phyloP scores from a whole-genome alignment of 2,329 filamentous ascomycete genomes.

The Alternaria sp. region DNA sequence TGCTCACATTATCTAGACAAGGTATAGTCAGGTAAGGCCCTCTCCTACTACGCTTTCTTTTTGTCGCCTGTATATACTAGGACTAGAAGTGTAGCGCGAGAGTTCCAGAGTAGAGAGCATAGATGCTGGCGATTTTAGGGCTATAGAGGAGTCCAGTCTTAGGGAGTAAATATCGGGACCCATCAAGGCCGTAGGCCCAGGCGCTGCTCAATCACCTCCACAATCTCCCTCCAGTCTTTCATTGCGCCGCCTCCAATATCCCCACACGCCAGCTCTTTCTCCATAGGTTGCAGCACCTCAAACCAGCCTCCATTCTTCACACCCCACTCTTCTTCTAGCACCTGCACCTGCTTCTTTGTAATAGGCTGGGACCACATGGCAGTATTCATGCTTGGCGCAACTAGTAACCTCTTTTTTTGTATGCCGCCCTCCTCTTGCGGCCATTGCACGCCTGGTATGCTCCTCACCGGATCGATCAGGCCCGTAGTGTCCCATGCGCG shows the following conservation, averaged over 20 bases:
- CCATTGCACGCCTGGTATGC: constrained; percentile 37
- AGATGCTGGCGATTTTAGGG: not conserved
- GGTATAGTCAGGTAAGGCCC: not conserved
- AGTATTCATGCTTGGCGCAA: constrained; percentile 86
- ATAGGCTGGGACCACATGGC: constrained; percentile 90
- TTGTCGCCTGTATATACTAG: not conserved
- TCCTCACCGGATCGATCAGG: constrained; percentile 42
- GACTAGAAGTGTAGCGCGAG: not conserved
- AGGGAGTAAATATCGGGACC: not conserved
- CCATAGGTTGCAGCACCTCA: constrained; percentile 74
- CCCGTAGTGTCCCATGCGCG: constrained; percentile 82
- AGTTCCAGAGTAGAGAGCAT: not conserved
- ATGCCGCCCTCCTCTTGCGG: constrained; percentile 30
- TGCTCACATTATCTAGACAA: not conserved
- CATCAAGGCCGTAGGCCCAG: constrained; percentile 30
- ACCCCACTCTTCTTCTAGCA: constrained; percentile 80
- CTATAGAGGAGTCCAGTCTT: not conserved
- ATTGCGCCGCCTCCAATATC: constrained; percentile 85
- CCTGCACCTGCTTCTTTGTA: constrained; percentile 73
- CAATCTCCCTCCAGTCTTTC: constrained; percentile 81
- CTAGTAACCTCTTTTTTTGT: constrained; percentile 69
- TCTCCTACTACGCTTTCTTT: not conserved
- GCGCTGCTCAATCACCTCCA: constrained; percentile 65
- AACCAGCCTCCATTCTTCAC: constrained; percentile 61
- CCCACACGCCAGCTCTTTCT: constrained; percentile 83